Percentiles rank a stretch among this genome's conserved stretches.
These are phyloP conservation scores for Amanita muscaria DNA, from an alignment of 768 basidiomycete species.

Conservation along the genomic window DNA sequence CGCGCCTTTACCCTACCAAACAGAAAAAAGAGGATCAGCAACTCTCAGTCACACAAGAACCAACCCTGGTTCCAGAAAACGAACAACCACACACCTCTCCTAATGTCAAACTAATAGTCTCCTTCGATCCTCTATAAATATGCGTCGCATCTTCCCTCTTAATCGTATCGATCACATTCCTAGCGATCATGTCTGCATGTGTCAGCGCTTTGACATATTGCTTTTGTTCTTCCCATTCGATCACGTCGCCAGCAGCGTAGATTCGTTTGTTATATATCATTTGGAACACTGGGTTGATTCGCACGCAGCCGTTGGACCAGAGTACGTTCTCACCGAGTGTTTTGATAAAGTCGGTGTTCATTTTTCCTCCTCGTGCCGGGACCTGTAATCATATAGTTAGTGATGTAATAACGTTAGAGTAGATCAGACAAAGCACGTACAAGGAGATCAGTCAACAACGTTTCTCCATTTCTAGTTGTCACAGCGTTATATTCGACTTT, in stretches of 20 bases:
- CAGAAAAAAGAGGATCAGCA: neutral
- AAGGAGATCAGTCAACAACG: conserved; percentile 46
- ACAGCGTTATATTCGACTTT: conserved; percentile 30
- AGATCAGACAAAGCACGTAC: conserved; percentile 31
- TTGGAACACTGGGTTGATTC: conserved; percentile 51
- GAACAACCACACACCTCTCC: conserved; percentile 46
- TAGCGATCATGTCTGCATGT: conserved; percentile 38
- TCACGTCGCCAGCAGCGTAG: conserved; percentile 60
- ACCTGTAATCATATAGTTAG: conserved; percentile 17
- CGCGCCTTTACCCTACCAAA: conserved; percentile 2
- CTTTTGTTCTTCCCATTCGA: conserved; percentile 58
- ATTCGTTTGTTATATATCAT: conserved; percentile 40
- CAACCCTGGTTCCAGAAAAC: neutral
- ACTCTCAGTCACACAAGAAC: too few species aligned
- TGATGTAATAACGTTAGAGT: neutral
- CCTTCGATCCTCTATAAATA: conserved; percentile 39
- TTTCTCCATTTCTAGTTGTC: conserved; percentile 42
- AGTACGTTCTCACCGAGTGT: conserved; percentile 33
- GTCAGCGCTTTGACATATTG: conserved; percentile 34
- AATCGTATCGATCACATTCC: conserved; percentile 42
- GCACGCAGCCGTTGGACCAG: conserved; percentile 32
- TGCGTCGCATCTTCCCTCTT: conserved; percentile 23
- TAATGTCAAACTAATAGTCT: conserved; percentile 47
- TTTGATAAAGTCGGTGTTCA: conserved; percentile 43
- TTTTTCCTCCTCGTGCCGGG: conserved; percentile 32